Evolutionary conservation across 169 alveolate species (phyloP), one percentile per base, ranked within the genome.

Genomic region (Babesia ovata): DNA sequence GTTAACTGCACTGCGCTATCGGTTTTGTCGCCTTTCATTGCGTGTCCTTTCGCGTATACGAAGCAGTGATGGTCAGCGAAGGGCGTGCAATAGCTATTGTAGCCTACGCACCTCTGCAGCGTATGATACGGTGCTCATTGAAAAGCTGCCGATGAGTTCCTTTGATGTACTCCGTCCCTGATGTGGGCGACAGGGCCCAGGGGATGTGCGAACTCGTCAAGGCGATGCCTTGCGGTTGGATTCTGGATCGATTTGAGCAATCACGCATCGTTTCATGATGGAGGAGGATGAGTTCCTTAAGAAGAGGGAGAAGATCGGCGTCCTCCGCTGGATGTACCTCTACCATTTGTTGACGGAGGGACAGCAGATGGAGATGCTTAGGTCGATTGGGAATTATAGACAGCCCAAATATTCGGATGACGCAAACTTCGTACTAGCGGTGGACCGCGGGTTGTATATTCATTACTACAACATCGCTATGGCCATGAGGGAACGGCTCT

Each of bases 321-420:
- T 57, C 19, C 70, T 65, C 17, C 74, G 76, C 19, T 79, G 87
- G 87, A 44, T 70, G 10, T 79, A 44, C 21, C 58, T 79, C 26
- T 79, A 70, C 75, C 63, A 60, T 49, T 70, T 72, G 14, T 63
- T 79, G 29, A 79, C 87, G 58, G 76, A 58, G 21, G 72, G 62
- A 44, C 87, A 79, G 76, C 63, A 61, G 74, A 36, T 16, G 24
- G 87, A 79, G 70, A 45, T 79, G 36, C 65, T 50, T 29, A 16
- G n/a, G 28, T 67, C 76, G n/a, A 67, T 67, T 26, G 28, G 14
- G 0, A 57, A 54, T 2, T 3, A 39, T 8, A 17, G 57, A 1
- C 44, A 19, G n/a, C 65, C 63, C 14, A 56, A 67, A 1, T 53
- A 49, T 42, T 7, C 49, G 39, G 53, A 9, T 52, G 63, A 54